These are phyloP conservation scores for Trametes pubescens DNA, from an alignment of 1,284 basidiomycete species.

Conservation along the genomic window DNA sequence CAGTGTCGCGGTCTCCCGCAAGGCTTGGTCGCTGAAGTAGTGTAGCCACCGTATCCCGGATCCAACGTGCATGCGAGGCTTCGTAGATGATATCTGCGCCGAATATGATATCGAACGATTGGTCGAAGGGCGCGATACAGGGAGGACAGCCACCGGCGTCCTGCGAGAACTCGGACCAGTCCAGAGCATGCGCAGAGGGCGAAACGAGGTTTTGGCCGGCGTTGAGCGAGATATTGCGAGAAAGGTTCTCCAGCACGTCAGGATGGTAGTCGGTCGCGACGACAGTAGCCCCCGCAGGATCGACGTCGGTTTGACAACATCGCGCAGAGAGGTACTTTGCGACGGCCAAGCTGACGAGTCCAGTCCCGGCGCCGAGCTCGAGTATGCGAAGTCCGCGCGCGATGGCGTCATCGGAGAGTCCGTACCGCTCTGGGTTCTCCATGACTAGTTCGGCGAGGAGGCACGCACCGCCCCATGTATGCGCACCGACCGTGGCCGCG, in stretches of 20 bases:
- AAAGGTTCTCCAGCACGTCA: conserved; percentile 78
- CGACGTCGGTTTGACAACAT: conserved; percentile 12
- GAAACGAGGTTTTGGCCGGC: conserved; percentile 43
- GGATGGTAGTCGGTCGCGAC: conserved; percentile 85
- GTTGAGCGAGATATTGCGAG: conserved; percentile 71
- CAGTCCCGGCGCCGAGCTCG: conserved; percentile 90
- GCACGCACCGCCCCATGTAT: conserved; percentile 92
- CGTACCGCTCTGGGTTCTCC: conserved; percentile 63
- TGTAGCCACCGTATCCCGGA: conserved; percentile 61
- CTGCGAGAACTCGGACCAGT: conserved; percentile 72
- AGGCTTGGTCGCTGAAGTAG: conserved; percentile 58
- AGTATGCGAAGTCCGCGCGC: conserved; percentile 60
- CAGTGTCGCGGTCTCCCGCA: neutral
- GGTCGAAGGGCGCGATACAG: conserved; percentile 39
- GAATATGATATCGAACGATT: conserved; percentile 71
- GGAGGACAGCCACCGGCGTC: conserved; percentile 7
- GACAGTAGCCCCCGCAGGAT: conserved; percentile 48
- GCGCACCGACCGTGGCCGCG: conserved; percentile 82
- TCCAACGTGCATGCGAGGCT: conserved; percentile 69
- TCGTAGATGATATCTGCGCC: conserved; percentile 86
- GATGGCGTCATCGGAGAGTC: conserved; percentile 40
- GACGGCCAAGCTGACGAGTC: conserved; percentile 78
- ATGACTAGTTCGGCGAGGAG: conserved; percentile 83
- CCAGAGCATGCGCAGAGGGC: conserved; percentile 53
- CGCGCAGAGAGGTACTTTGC: conserved; percentile 56